Percentiles rank a stretch among this genome's conserved stretches.
Conservation (phyloP, 202 grass and related monocot genomes). For the Schoenoplectus triqueter region DNA sequence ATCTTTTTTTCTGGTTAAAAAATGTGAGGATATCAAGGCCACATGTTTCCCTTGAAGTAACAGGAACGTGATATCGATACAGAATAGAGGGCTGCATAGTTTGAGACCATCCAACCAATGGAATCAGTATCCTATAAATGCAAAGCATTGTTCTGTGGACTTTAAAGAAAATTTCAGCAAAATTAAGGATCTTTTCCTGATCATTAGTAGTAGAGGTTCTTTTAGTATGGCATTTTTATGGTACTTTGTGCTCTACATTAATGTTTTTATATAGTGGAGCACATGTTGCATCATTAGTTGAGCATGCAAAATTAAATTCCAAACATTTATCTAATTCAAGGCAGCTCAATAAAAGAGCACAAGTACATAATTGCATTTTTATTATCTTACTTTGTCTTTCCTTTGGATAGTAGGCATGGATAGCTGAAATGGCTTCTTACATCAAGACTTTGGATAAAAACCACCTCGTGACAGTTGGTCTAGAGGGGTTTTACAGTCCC, state of each 20-base stretch:
- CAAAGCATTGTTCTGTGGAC: neutral
- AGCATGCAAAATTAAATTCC: neutral
- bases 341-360: neutral
- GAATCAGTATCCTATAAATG: neutral
- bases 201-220: neutral
- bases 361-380: neutral
- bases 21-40: neutral
- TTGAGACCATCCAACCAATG: neutral
- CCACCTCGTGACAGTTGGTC: conserved; percentile 83
- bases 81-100: neutral
- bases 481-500: conserved; percentile 88
- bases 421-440: conserved; percentile 83
- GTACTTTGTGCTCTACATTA: neutral
- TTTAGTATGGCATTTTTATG: neutral
- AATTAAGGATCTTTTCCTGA: neutral
- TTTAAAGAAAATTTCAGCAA: neutral
- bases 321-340: neutral
- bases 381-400: neutral
- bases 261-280: neutral
- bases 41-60: conserved; percentile 5
- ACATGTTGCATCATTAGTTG: neutral
- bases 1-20: neutral
- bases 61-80: neutral
- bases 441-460: conserved; percentile 72
- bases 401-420: conserved; percentile 69